These are phyloP conservation scores for Cladophialophora immunda DNA, from an alignment of 2,329 filamentous ascomycete species.

Conservation along the genomic window DNA sequence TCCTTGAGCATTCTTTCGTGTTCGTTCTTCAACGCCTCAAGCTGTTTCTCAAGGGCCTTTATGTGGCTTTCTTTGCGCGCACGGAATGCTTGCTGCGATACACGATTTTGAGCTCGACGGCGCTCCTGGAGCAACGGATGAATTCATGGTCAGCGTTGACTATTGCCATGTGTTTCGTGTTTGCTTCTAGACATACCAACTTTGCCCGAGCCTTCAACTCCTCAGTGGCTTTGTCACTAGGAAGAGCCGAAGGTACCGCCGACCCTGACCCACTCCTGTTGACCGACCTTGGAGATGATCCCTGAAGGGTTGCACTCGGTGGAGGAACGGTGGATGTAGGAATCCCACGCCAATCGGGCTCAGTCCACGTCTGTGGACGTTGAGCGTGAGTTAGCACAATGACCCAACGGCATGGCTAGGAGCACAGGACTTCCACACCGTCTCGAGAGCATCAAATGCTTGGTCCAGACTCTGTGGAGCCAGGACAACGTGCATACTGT, in stretches of 20 bases:
- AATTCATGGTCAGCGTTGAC: not conserved
- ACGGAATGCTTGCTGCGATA: conserved; percentile 88
- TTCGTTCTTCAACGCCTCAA: conserved; percentile 44
- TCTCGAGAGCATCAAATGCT: not conserved
- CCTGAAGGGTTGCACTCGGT: not conserved
- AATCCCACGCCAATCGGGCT: not conserved
- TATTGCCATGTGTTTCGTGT: not conserved
- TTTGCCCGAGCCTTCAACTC: not conserved
- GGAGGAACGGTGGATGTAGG: not conserved
- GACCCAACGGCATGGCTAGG: not conserved
- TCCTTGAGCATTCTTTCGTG: conserved; percentile 1
- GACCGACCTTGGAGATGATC: not conserved
- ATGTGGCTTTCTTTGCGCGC: conserved; percentile 92
- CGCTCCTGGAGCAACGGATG: conserved; percentile 59
- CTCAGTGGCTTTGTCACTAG: not conserved
- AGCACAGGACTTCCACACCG: not conserved
- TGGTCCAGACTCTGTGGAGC: not conserved
- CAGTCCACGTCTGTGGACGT: not conserved
- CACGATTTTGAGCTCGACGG: conserved; percentile 91
- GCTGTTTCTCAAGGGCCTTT: conserved; percentile 80
- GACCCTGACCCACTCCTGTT: not conserved
- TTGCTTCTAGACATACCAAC: not conserved
- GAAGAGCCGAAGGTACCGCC: not conserved
- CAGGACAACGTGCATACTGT: not conserved
- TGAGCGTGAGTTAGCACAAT: not conserved